Percentiles rank a stretch among this genome's conserved stretches.
These are phyloP conservation scores for Zoysia pacifica DNA, from an alignment of 176 grass and related monocot genomes.

Conservation along the genomic window DNA sequence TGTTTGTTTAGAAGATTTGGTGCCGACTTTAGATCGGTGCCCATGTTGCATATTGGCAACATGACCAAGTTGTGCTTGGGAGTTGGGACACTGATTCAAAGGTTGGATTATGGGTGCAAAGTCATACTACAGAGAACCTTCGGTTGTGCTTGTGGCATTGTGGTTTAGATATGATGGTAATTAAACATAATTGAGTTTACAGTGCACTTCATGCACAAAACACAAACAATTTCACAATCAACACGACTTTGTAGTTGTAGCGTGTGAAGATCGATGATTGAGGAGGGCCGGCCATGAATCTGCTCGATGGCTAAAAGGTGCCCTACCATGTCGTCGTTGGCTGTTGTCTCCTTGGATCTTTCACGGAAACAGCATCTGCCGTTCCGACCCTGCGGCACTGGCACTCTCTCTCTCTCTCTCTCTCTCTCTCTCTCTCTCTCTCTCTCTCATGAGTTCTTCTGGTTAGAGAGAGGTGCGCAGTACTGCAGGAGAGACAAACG, in stretches of 20 bases:
- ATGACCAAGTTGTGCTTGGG: not conserved
- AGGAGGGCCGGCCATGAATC: not conserved
- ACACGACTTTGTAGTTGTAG: not conserved
- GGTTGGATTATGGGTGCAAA: not conserved
- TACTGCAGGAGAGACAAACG: constrained; percentile 24
- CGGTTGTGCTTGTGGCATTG: no score
- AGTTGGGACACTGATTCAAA: not conserved
- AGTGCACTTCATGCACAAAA: not conserved
- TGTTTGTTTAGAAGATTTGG: no score
- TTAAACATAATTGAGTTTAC: no score
- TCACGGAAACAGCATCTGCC: not conserved
- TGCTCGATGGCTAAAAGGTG: constrained; percentile 6
- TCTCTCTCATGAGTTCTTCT: not conserved
- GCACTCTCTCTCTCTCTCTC: not conserved
- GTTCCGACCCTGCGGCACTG: not conserved
- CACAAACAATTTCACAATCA: no score
- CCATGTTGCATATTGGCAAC: not conserved
- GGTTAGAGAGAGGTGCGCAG: not conserved
- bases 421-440: not conserved
- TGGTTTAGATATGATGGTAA: no score
- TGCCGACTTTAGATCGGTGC: no score
- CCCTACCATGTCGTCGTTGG: not conserved
- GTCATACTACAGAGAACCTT: not conserved
- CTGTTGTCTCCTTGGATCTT: constrained; percentile 19
- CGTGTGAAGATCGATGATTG: not conserved